Evolutionary conservation across 169 alveolate species (phyloP).

Genomic region (Plasmodium billcollinsi): DNA sequence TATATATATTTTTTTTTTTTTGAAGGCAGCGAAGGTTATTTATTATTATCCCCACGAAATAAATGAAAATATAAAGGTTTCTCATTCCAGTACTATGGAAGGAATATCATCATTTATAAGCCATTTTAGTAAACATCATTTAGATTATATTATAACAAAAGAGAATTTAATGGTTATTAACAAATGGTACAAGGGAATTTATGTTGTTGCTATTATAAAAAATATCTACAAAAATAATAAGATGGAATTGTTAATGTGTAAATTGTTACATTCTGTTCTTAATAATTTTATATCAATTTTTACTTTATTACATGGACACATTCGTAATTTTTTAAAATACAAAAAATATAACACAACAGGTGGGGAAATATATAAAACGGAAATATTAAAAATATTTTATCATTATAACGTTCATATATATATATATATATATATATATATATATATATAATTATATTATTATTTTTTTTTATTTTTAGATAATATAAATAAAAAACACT

Average conservation of each 20-base stretch:
- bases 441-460: background rate
- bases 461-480: slow-evolving; percentile 8
- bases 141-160: slow-evolving; percentile 57
- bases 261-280: slow-evolving; percentile 34
- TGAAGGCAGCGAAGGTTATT: slow-evolving; percentile 57
- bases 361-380: background rate
- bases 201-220: slow-evolving; percentile 36
- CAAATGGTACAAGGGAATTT: slow-evolving; percentile 49
- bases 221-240: slow-evolving; percentile 39
- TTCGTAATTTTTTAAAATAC: slow-evolving; percentile 44
- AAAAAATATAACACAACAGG: slow-evolving; percentile 63
- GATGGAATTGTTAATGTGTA: slow-evolving; percentile 58
- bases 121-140: slow-evolving; percentile 51
- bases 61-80: slow-evolving; percentile 31
- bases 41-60: slow-evolving; percentile 60
- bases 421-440: background rate
- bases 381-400: background rate
- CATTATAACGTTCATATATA: too few relatives aligned
- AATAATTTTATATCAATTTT: slow-evolving; percentile 54
- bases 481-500: slow-evolving; percentile 48
- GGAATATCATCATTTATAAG: slow-evolving; percentile 50
- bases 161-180: slow-evolving; percentile 47
- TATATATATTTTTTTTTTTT: background rate
- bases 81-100: slow-evolving; percentile 71
- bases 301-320: slow-evolving; percentile 66